phyloP scores from a whole-genome alignment of 139 green algal genomes.

The Nannochloris sp. region DNA sequence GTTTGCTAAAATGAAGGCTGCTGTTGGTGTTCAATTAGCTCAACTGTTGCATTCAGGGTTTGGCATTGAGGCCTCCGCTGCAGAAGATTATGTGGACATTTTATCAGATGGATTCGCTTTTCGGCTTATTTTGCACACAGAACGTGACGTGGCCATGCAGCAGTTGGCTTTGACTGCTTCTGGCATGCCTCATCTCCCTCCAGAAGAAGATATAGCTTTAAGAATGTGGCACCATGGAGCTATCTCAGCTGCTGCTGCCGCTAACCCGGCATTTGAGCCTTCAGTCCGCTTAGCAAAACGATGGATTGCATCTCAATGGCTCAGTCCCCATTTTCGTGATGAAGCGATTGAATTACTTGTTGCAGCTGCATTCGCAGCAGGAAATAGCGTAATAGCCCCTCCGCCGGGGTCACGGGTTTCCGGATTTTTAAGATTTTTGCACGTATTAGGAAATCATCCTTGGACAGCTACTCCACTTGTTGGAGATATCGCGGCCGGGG shows the following conservation, averaged over 20 bases:
- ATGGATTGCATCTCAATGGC: slow-evolving; percentile 54
- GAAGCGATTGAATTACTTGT: slow-evolving; percentile 67
- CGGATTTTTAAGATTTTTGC: slow-evolving; percentile 67
- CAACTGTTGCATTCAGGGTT: slow-evolving; percentile 33
- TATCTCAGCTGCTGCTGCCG: slow-evolving; percentile 25
- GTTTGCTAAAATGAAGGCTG: slow-evolving; percentile 65
- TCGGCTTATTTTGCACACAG: slow-evolving; percentile 51
- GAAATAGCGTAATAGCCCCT: background rate
- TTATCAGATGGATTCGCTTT: slow-evolving; percentile 71
- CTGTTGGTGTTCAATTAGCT: slow-evolving; percentile 64
- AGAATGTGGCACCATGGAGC: slow-evolving; percentile 58
- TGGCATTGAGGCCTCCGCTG: slow-evolving; percentile 34
- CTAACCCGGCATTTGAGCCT: slow-evolving; percentile 46
- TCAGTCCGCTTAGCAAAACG: slow-evolving; percentile 45
- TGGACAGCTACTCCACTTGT: slow-evolving; percentile 55
- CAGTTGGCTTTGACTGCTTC: slow-evolving; percentile 5
- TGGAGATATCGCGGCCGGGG: slow-evolving; percentile 39
- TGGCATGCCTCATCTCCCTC: background rate
- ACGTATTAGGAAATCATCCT: slow-evolving; percentile 51
- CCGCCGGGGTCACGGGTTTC: slow-evolving; percentile 18
- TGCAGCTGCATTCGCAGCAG: slow-evolving; percentile 35
- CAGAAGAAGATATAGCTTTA: slow-evolving; percentile 23
- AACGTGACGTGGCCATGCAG: slow-evolving; percentile 34
- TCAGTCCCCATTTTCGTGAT: slow-evolving; percentile 39
- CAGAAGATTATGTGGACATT: slow-evolving; percentile 59